Conservation (phyloP, 805 yeast genomes). For the Middelhovenomyces tepae region DNA sequence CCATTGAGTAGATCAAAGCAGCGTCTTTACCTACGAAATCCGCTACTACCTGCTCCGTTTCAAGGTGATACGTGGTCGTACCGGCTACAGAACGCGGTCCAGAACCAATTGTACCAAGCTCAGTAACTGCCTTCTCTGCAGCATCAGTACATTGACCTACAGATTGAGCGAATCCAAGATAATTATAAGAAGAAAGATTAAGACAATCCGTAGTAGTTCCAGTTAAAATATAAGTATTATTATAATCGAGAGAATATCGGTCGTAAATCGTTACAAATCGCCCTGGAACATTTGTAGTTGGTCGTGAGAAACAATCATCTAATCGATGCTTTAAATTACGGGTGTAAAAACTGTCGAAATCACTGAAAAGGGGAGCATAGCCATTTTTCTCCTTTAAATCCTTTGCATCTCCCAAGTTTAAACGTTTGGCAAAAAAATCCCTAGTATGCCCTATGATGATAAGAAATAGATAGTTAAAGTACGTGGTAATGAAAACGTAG, state of each 20-base stretch:
- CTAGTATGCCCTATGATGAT: constrained; percentile 84
- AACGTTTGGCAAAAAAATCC: constrained; percentile 75
- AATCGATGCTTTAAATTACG: constrained; percentile 85
- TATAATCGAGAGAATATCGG: constrained; percentile 59
- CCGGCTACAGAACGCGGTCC: constrained; percentile 74
- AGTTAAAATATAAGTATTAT: constrained; percentile 57
- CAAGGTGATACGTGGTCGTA: constrained; percentile 60
- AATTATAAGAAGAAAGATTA: constrained; percentile 85
- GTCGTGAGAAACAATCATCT: constrained; percentile 92
- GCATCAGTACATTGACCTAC: constrained; percentile 82
- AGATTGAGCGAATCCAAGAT: constrained; percentile 94
- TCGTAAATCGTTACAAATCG: constrained; percentile 77
- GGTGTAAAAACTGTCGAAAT: constrained; percentile 87
- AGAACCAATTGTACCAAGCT: constrained; percentile 69
- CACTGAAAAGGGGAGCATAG: constrained; percentile 91
- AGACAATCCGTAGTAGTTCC: constrained; percentile 73
- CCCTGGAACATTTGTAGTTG: constrained; percentile 97
- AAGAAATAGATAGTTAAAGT: constrained; percentile 72
- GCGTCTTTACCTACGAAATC: constrained; percentile 86
- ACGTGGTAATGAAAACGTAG: constrained; percentile 68
- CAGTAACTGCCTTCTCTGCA: constrained; percentile 53
- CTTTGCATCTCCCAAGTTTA: constrained; percentile 52
- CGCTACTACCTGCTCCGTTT: constrained; percentile 73
- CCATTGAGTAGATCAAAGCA: constrained; percentile 81
- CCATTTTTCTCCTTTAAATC: constrained; percentile 76